Percentiles rank a stretch among this genome's conserved stretches.
phyloP scores from a whole-genome alignment of 768 basidiomycete genomes.

The Phylloporus sp. region DNA sequence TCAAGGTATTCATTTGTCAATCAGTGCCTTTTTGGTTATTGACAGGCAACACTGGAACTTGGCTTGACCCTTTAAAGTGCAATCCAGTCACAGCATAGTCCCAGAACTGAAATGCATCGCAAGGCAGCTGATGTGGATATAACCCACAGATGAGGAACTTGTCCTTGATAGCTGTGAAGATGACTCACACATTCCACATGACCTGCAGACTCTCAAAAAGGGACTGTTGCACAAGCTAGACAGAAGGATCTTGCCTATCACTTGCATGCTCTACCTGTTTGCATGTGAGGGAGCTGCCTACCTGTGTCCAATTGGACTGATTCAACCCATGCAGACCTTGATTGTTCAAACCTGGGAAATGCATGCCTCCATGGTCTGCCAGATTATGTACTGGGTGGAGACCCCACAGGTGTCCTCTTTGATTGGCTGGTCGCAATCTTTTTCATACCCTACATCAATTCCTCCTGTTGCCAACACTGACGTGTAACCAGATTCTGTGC shows the following conservation, averaged over 20 bases:
- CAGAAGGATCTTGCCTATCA: conserved; percentile 61
- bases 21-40: background rate
- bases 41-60: background rate
- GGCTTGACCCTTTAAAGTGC: background rate
- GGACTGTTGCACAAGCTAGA: conserved; percentile 63
- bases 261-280: conserved; percentile 72
- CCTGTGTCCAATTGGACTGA: background rate
- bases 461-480: background rate
- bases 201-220: conserved; percentile 40
- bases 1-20: background rate
- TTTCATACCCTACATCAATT: conserved; percentile 71
- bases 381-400: conserved; percentile 60
- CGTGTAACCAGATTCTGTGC: conserved; percentile 51
- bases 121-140: conserved; percentile 12
- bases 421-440: conserved; percentile 78
- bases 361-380: conserved; percentile 72
- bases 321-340: conserved; percentile 41
- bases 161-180: conserved; percentile 10
- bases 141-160: conserved; percentile 1
- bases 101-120: conserved; percentile 9
- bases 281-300: conserved; percentile 49
- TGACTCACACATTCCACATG: conserved; percentile 19
- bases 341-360: conserved; percentile 77
- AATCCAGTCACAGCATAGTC: background rate
- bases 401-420: conserved; percentile 64